A percentile compares a stretch with the other conserved stretches of the same genome.
phyloP scores from a whole-genome alignment of 2,329 filamentous ascomycete genomes.

The Aspergillus unguis region DNA sequence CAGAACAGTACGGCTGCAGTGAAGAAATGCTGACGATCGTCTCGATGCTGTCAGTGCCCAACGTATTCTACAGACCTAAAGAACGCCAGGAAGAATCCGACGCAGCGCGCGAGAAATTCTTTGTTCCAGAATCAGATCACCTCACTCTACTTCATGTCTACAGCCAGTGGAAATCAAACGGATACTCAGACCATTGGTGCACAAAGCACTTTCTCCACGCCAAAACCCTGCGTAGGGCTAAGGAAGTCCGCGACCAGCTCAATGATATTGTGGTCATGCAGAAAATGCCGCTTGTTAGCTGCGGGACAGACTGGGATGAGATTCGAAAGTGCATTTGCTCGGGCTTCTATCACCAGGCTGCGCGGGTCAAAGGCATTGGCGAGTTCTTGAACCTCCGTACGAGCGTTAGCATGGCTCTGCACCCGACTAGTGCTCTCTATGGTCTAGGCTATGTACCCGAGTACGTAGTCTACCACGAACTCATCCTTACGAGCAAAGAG shows the following conservation, averaged over 20 bases:
- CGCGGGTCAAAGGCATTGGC: constrained; percentile 90
- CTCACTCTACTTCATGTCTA: constrained; percentile 94
- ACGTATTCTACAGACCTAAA: constrained; percentile 94
- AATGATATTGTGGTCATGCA: constrained; percentile 91
- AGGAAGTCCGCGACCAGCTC: constrained; percentile 92
- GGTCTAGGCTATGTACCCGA: constrained; percentile 91
- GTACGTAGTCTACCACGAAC: constrained; percentile 96
- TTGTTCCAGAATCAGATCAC: constrained; percentile 96
- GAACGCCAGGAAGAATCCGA: constrained; percentile 97
- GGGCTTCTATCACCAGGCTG: constrained; percentile 97
- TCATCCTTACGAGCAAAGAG: constrained; percentile 93
- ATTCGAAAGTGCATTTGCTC: constrained; percentile 96
- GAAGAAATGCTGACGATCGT: constrained; percentile 99
- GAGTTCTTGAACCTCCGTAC: constrained; percentile 97
- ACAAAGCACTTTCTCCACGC: constrained; percentile 88
- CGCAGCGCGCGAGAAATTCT: constrained; percentile 93
- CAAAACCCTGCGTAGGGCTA: constrained; percentile 87
- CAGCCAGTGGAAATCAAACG: constrained; percentile 89
- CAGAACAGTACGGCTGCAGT: constrained; percentile 84
- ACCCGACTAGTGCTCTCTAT: constrained; percentile 90
- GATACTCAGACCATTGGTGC: constrained; percentile 88
- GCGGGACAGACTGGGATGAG: constrained; percentile 94
- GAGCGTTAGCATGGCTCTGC: constrained; percentile 87
- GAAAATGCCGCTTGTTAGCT: constrained; percentile 81
- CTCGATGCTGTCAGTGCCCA: constrained; percentile 94